Evolutionary conservation across 768 basidiomycete genomes (phyloP).

Genomic region (Sporobolomyces roseus): DNA sequence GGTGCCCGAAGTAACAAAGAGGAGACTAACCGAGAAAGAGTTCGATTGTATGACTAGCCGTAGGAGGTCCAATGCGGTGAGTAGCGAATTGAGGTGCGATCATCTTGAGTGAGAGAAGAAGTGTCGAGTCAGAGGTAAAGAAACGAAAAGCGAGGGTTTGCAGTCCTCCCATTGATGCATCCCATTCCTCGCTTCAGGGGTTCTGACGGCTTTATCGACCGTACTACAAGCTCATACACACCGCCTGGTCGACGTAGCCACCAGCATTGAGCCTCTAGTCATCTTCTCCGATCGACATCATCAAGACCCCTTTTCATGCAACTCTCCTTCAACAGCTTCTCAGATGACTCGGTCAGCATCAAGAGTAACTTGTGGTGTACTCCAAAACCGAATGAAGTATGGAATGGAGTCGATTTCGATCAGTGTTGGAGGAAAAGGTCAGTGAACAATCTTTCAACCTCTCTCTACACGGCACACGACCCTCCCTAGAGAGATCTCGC

Average conservation of each 20-base stretch:
- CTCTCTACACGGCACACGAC: background rate
- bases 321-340: background rate
- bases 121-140: background rate
- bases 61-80: slow-evolving; percentile 19
- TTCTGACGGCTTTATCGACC: too few species aligned
- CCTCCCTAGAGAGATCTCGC: background rate
- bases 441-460: background rate
- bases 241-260: too few species aligned
- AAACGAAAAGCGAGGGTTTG: too few species aligned
- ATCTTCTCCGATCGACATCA: too few species aligned
- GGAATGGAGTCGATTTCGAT: slow-evolving; percentile 39
- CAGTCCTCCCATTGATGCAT: too few species aligned
- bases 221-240: too few species aligned
- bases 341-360: too few species aligned
- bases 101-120: slow-evolving; percentile 3
- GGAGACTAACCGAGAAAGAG: slow-evolving; percentile 2
- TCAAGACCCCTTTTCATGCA: too few species aligned
- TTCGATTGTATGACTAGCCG: slow-evolving; percentile 29
- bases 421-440: slow-evolving; percentile 32
- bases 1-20: too few species aligned
- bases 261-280: too few species aligned
- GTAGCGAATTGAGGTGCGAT: slow-evolving; percentile 35
- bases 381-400: background rate
- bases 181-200: too few species aligned
- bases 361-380: slow-evolving; percentile 9